A percentile compares a stretch with the other conserved stretches of the same genome.
Evolutionary conservation across 2,329 filamentous ascomycete genomes (phyloP).

Genomic region (Aspergillus oerlinghausenensis): DNA sequence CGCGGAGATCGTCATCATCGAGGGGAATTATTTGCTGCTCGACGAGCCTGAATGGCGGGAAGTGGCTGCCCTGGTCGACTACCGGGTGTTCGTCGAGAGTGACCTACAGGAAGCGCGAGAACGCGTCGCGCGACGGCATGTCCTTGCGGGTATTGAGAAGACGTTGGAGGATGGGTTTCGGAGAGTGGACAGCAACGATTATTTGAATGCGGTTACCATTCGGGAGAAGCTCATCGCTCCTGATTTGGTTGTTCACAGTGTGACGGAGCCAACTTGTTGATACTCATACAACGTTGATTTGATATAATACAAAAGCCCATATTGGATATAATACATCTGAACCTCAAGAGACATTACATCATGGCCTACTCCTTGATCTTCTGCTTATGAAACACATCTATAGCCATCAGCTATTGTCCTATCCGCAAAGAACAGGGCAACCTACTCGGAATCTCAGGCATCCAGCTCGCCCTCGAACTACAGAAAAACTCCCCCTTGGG

Average conservation of each 20-base stretch:
- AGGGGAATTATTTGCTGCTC: constrained; percentile 25
- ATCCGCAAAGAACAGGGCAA: not conserved
- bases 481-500: constrained; percentile 56
- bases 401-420: constrained; percentile 3
- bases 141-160: constrained; percentile 39
- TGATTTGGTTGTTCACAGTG: constrained; percentile 25
- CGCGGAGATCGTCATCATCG: constrained; percentile 18
- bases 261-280: not conserved
- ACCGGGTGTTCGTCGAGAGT: constrained; percentile 40
- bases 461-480: constrained; percentile 46
- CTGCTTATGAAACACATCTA: constrained; percentile 45
- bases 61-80: constrained; percentile 35
- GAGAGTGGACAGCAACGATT: constrained; percentile 39
- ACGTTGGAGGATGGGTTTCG: constrained; percentile 31
- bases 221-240: constrained; percentile 21
- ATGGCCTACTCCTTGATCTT: constrained; percentile 39
- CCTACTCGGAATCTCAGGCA: constrained; percentile 47
- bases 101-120: constrained; percentile 32
- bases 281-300: not conserved
- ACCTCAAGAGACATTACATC: not conserved
- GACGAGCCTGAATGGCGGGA: constrained; percentile 28
- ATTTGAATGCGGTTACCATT: constrained; percentile 31
- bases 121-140: constrained; percentile 39
- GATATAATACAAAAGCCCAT: not conserved
- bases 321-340: not conserved